Base-by-base conservation (phyloP, 495 filamentous ascomycete genomes). In the Neurospora discreta region DNA sequence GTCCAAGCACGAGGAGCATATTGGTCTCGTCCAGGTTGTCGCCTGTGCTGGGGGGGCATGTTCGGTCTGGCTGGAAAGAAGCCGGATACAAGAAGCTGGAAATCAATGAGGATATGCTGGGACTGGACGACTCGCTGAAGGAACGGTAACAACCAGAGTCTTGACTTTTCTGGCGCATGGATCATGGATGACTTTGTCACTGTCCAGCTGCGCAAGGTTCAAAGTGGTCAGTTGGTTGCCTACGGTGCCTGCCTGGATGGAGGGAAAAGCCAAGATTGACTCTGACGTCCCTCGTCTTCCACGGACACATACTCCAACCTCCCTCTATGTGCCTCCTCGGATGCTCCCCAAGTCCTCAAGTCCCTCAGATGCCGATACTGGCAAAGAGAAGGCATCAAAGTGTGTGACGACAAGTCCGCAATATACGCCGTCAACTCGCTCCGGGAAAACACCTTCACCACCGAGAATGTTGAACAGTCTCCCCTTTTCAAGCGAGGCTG, bases 401-500 rank as follows among this genome's bases (percentile, higher is more conserved):
- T 8, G 23, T 33, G 13, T 33, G 52, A 26, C 7, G 52, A 60
- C 15, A 60, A 60, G 2, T 60, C 52, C 15, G 8, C 52, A 0
- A 26, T 60, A 60, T 60, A 30, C 26, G 52, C 52, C 11, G 52
- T 60, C 52, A 52, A 52, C 15, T 39, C 43, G 2, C 72, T 73
- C 11, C 52, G 30, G 5, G 26, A 60, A 9, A 60, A 18, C 5
- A 60, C 52, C 0, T 60, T 60, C 52, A 18, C 13, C 52, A 18
- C 13, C 0, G 52, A 60, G 5, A 60, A 60, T 9, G 52, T 73
- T 13, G 71, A 71, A 9, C 52, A 33, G 52, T 65, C 26, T 3
- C 73, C 73, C 1, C 71, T 74, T 5, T 68, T 73, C 67, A 67
- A 42, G 5, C 67, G 73, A 16, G 73, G 73, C 9, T 74, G 73